Conservation (phyloP, 345 rosid species). For the Lagerstroemia speciosa region DNA sequence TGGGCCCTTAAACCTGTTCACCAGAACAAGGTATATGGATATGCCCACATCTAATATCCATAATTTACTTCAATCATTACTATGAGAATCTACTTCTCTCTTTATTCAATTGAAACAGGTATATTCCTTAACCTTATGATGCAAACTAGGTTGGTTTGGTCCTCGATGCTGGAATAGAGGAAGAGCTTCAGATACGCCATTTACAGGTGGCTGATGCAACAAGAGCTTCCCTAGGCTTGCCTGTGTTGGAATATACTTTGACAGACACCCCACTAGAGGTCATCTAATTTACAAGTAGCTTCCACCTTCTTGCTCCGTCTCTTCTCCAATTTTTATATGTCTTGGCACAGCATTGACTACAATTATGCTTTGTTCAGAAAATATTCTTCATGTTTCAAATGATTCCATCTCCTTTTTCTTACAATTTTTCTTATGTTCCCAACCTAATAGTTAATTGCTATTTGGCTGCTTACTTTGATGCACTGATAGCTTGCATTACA, state of each 20-base stretch:
- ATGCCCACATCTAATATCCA: background rate
- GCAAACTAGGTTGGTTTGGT: constrained; percentile 52
- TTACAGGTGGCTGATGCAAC: constrained; percentile 64
- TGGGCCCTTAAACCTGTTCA: constrained; percentile 58
- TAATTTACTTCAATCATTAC: background rate
- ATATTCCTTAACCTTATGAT: constrained; percentile 2
- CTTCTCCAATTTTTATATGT: background rate
- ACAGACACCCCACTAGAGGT: constrained; percentile 45
- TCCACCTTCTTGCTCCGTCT: background rate
- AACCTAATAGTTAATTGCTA: background rate
- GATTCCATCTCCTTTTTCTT: background rate
- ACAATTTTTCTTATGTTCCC: background rate
- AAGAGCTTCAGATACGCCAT: constrained; percentile 43
- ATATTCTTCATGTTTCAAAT: background rate
- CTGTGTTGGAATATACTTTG: constrained; percentile 41
- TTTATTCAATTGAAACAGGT: background rate
- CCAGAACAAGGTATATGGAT: constrained; percentile 36
- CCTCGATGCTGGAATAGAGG: constrained; percentile 55
- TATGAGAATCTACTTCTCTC: background rate
- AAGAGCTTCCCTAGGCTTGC: constrained; percentile 70
- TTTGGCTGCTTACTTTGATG: background rate
- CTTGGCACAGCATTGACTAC: background rate
- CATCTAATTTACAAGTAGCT: background rate
- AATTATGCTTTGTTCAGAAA: background rate
- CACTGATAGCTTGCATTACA: background rate